phyloP scores from a whole-genome alignment of 805 yeast genomes.

The Saccharomycodes ludwigii region DNA sequence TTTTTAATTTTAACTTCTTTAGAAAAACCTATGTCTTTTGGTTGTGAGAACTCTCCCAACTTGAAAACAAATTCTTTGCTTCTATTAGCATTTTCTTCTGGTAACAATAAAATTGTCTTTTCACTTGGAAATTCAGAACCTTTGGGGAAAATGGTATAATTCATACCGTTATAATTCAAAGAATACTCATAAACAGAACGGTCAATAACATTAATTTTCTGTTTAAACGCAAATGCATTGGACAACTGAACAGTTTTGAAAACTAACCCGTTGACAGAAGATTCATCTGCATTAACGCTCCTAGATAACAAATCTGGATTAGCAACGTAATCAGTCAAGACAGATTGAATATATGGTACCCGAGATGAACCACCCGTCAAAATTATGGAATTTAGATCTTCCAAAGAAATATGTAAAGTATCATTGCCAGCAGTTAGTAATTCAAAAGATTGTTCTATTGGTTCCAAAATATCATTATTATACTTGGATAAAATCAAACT shows the following conservation, averaged over 20 bases:
- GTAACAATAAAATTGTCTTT: constrained; percentile 23
- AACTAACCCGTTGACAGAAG: constrained; percentile 86
- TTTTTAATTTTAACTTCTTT: background rate
- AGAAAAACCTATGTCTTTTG: background rate
- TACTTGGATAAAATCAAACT: constrained; percentile 2
- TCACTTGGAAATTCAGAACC: constrained; percentile 30
- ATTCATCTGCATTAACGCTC: constrained; percentile 91
- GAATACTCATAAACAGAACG: constrained; percentile 38
- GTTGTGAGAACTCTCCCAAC: constrained; percentile 17
- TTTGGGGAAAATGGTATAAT: constrained; percentile 30
- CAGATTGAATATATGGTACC: constrained; percentile 73
- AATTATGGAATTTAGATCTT: constrained; percentile 51
- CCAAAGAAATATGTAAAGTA: constrained; percentile 16
- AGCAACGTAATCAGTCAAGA: constrained; percentile 33
- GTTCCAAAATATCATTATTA: constrained; percentile 35
- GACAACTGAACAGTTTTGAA: constrained; percentile 66
- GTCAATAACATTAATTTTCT: constrained; percentile 46
- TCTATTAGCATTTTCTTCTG: constrained; percentile 22
- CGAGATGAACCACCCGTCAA: constrained; percentile 86
- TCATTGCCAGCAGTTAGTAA: constrained; percentile 8
- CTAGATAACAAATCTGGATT: constrained; percentile 43
- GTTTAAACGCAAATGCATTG: constrained; percentile 50
- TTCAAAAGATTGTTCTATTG: constrained; percentile 41
- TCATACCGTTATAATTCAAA: background rate
- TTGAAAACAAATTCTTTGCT: constrained; percentile 24